Conservation (phyloP, 2,329 filamentous ascomycete species). For the Fusarium verticillioides region DNA sequence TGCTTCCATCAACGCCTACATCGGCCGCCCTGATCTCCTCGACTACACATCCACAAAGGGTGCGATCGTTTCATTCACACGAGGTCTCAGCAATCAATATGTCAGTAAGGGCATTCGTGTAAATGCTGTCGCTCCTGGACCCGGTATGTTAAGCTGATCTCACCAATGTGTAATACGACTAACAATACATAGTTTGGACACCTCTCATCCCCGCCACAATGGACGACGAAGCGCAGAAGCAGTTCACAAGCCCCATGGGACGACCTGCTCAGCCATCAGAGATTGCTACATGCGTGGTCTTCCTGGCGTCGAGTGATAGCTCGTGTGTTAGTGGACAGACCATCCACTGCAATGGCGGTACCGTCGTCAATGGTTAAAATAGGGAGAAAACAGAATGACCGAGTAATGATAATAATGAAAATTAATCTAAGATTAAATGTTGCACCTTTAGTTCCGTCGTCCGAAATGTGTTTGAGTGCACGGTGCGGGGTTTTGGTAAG, state of each 20-base stretch:
- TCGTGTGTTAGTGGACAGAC: conserved; percentile 78
- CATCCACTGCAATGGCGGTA: conserved; percentile 64
- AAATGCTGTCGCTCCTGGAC: conserved; percentile 81
- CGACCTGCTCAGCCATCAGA: conserved; percentile 83
- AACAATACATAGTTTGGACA: conserved; percentile 69
- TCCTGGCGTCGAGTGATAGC: conserved; percentile 80
- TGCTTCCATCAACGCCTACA: conserved; percentile 84
- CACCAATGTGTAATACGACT: background rate
- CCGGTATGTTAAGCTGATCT: conserved; percentile 49
- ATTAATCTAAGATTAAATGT: background rate
- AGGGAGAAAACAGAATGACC: background rate
- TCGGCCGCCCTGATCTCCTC: conserved; percentile 81
- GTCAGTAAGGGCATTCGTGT: conserved; percentile 78
- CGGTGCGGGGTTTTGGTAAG: background rate
- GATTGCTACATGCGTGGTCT: conserved; percentile 84
- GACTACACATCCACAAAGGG: conserved; percentile 86
- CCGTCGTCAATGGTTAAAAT: conserved; percentile 59
- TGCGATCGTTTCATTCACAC: conserved; percentile 82
- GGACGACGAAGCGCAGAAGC: conserved; percentile 74
- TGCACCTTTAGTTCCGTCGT: background rate
- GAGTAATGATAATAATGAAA: background rate
- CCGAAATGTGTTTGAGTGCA: background rate
- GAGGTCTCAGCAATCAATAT: conserved; percentile 80
- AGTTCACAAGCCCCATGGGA: conserved; percentile 80
- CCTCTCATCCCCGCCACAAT: conserved; percentile 80